These are phyloP conservation scores for Psophocarpus tetragonolobus DNA, from an alignment of 306 rosid genomes.

Conservation along the genomic window DNA sequence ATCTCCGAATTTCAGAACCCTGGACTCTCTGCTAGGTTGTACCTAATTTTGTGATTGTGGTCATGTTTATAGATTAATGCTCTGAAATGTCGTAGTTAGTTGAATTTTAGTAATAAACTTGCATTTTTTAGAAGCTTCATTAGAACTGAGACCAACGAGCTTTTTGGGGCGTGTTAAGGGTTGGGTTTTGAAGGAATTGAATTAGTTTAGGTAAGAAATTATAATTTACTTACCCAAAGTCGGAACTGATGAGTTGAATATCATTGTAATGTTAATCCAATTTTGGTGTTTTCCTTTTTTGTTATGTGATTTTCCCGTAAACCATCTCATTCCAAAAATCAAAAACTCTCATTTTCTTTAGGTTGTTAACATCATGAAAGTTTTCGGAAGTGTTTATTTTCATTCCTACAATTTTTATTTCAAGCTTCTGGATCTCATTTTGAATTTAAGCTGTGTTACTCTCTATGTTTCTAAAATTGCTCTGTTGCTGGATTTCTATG, in stretches of 20 bases:
- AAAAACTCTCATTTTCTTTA: conserved; percentile 2
- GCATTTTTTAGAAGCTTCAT: conserved; percentile 42
- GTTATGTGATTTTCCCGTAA: conserved; percentile 1
- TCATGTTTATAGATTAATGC: conserved; percentile 41
- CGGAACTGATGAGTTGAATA: conserved; percentile 18
- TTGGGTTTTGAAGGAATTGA: conserved; percentile 37
- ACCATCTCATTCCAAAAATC: conserved; percentile 23
- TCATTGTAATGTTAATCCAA: conserved; percentile 2
- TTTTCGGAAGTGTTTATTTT: conserved; percentile 39
- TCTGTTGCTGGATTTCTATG: no score
- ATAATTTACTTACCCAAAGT: conserved; percentile 28
- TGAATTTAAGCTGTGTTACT: conserved; percentile 2
- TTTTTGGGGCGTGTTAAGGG: background rate
- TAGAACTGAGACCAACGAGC: conserved; percentile 30
- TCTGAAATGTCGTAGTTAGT: conserved; percentile 41
- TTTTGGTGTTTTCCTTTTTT: conserved; percentile 1
- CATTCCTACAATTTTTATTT: background rate
- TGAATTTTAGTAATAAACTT: conserved; percentile 40
- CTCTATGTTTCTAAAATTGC: no score
- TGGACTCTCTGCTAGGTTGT: conserved; percentile 21
- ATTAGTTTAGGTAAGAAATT: conserved; percentile 58
- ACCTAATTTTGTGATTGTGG: conserved; percentile 15
- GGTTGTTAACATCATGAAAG: conserved; percentile 4
- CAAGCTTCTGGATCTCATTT: conserved; percentile 20
- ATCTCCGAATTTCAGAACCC: conserved; percentile 35